Base-by-base conservation (phyloP, 176 grass and related monocot species). In the Musa beccarii region DNA sequence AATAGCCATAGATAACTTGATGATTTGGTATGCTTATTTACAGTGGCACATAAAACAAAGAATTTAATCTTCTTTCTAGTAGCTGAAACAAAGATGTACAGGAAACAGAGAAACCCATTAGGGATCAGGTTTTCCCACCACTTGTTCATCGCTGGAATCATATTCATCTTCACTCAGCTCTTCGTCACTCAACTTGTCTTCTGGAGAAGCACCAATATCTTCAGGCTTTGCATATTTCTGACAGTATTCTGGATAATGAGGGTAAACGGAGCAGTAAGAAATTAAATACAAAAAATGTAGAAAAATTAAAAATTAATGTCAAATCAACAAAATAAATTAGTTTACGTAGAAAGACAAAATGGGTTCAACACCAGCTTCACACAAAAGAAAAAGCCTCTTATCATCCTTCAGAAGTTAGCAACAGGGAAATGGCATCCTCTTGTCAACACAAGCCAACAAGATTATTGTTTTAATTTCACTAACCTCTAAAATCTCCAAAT, bases 91-190 rank as follows among this genome's bases (percentile, higher is more conserved):
- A 11, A 25, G 21, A 66, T 66, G 63, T 66, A 66, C 63, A 66
- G 11, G 22, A 4, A 13, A 29, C 21, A 22, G 22, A 13, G 21
- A 26, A 25, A 25, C 21, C 17, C 63, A 24, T 72, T 19, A 72
- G 24, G 70, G 70, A 53, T 72, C 70, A 15, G 70, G 70, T 53
- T 72, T 72, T 23, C 70, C 70, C 2, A 72, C 70, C 52, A 24
- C 70, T 24, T 72, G 51, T 24, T 72, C 70, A 54, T 72, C 70
- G 11, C 70, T 72, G 5, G 70, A 72, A 54, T 53, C 70, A 53
- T 72, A 72, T 53, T 72, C 70, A 53, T 72, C 70, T 72, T 72
- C 70, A 53, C 70, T 72, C 51, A 72, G 70, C 70, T 72, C 51
- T 72, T 54, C 70, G 23, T 72, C 70, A 53, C 70, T 72, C 10